Conservation (phyloP, 225 moss, liverwort and hornwort species). For the Ulota crispa region DNA sequence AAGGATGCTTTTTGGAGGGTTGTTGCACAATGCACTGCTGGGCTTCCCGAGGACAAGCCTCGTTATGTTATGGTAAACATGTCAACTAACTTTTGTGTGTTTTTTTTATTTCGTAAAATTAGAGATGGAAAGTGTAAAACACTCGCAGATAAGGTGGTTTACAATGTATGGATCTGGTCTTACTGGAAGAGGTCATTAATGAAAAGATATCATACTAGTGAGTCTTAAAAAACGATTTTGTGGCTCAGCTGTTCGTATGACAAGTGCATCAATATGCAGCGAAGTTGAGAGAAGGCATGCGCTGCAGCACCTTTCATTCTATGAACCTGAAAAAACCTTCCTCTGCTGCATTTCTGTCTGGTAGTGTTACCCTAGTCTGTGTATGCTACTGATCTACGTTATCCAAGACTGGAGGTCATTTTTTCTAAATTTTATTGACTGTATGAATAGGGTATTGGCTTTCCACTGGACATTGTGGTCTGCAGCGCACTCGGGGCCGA, state of each 20-base stretch:
- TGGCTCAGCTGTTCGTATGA: background rate
- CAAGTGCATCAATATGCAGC: slow-evolving; percentile 10
- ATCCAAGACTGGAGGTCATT: background rate
- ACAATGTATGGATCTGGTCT: background rate
- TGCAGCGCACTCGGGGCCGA: slow-evolving; percentile 98
- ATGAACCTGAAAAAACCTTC: background rate
- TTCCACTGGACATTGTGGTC: slow-evolving; percentile 92
- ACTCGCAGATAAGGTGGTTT: background rate
- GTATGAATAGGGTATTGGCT: slow-evolving; percentile 76
- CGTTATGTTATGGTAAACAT: slow-evolving; percentile 91
- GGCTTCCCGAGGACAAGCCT: slow-evolving; percentile 90
- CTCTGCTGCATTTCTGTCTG: background rate
- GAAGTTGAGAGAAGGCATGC: slow-evolving; percentile 9
- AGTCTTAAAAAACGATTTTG: background rate
- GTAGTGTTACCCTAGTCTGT: background rate
- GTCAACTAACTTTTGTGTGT: background rate
- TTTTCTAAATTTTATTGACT: slow-evolving; percentile 1
- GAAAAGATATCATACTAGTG: background rate
- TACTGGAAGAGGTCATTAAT: slow-evolving; percentile 2
- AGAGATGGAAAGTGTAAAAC: background rate
- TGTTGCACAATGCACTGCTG: slow-evolving; percentile 86
- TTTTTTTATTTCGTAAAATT: background rate
- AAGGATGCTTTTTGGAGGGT: slow-evolving; percentile 93
- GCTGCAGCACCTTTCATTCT: background rate
- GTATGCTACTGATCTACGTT: background rate